Evolutionary conservation across 352 stramenopile species (phyloP).

Genomic region (Phytophthora podocarpi): DNA sequence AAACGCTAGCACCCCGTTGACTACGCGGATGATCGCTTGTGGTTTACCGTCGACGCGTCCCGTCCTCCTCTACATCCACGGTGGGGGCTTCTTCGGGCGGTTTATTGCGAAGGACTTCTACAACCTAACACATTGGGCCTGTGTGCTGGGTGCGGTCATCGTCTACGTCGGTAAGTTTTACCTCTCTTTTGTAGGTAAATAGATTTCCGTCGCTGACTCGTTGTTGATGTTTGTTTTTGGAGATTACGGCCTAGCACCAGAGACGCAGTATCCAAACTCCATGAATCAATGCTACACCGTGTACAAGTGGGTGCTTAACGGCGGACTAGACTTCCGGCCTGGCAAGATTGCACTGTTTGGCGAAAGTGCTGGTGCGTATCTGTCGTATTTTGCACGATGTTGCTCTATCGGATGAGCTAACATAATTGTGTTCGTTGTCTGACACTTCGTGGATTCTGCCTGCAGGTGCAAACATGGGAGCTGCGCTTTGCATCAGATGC

Average conservation of each 20-base stretch:
- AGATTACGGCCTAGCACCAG: slow-evolving; percentile 86
- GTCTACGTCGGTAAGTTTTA: slow-evolving; percentile 80
- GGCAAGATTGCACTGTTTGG: slow-evolving; percentile 79
- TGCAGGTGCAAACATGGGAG: slow-evolving; percentile 85
- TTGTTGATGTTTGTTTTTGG: neutral
- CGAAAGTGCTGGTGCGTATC: slow-evolving; percentile 75
- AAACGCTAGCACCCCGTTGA: slow-evolving; percentile 54
- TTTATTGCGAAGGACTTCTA: slow-evolving; percentile 89
- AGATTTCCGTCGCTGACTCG: slow-evolving; percentile 2
- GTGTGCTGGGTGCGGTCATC: slow-evolving; percentile 75
- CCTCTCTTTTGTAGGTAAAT: neutral
- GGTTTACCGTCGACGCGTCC: slow-evolving; percentile 68
- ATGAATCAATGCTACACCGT: slow-evolving; percentile 81
- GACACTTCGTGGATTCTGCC: neutral
- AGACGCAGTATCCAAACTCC: slow-evolving; percentile 82
- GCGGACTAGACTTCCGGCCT: slow-evolving; percentile 74
- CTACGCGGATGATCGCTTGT: slow-evolving; percentile 68
- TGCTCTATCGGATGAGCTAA: neutral
- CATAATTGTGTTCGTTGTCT: neutral
- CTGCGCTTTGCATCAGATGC: slow-evolving; percentile 82
- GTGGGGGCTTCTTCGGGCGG: slow-evolving; percentile 86
- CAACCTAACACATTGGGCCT: slow-evolving; percentile 76
- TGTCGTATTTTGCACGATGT: neutral
- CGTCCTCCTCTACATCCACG: slow-evolving; percentile 88
- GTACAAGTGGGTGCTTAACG: slow-evolving; percentile 86